Conservation (phyloP, 495 filamentous ascomycete species). For the Tuber calosporum region DNA sequence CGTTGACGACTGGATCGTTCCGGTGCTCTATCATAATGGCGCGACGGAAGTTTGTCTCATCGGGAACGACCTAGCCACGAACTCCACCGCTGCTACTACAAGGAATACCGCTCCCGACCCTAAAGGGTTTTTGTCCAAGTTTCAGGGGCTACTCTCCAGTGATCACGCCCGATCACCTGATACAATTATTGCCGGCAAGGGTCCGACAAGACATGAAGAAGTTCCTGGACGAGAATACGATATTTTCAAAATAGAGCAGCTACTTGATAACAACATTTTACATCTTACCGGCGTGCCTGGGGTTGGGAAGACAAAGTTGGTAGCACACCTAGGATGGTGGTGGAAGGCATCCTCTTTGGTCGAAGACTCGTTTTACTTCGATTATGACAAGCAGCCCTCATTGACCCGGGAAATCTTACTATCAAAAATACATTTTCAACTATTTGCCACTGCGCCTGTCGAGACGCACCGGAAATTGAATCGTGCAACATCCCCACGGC, state of each 20-base stretch:
- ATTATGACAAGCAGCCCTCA: conserved; percentile 19
- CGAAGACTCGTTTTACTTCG: conserved; percentile 28
- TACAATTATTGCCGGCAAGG: neutral
- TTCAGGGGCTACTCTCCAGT: conserved; percentile 12
- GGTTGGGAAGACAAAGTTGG: conserved; percentile 23
- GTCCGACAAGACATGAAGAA: neutral
- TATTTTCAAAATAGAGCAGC: conserved; percentile 24
- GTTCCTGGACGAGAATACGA: conserved; percentile 22
- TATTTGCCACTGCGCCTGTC: conserved; percentile 11
- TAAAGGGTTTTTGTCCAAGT: conserved; percentile 20
- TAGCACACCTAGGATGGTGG: conserved; percentile 27
- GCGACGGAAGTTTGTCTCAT: conserved; percentile 20
- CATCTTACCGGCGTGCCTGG: conserved; percentile 20
- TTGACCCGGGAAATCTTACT: conserved; percentile 29
- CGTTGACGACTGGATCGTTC: conserved; percentile 26
- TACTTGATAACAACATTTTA: conserved; percentile 24
- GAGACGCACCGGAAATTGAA: neutral
- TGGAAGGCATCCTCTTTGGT: conserved; percentile 29
- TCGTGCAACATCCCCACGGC: conserved; percentile 12
- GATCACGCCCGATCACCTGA: neutral
- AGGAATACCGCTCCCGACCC: neutral
- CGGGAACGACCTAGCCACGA: conserved; percentile 13
- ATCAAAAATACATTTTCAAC: conserved; percentile 17
- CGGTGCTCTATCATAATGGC: conserved; percentile 23
- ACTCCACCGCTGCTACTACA: neutral